phyloP scores from a whole-genome alignment of 257 asterid genomes.

The Leptodermis oblonga region DNA sequence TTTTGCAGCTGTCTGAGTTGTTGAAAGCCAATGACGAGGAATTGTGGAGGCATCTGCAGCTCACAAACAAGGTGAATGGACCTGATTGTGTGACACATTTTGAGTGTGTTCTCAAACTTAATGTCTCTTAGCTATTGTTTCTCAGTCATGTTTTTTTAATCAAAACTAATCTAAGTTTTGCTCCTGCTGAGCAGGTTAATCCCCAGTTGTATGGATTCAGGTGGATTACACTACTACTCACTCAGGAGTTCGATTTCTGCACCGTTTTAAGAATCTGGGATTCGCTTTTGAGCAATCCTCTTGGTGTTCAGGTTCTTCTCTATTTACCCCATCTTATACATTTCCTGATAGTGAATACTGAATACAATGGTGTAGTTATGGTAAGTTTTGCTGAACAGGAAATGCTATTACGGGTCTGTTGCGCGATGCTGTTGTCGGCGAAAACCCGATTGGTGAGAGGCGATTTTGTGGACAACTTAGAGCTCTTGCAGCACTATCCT shows the following conservation, averaged over 20 bases:
- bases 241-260: constrained; percentile 24
- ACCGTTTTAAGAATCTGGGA: constrained; percentile 26
- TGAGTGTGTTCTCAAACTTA: neutral
- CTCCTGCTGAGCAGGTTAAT: constrained; percentile 8
- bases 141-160: neutral
- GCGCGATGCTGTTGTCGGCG: constrained; percentile 27
- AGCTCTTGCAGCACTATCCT: constrained; percentile 24
- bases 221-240: constrained; percentile 27
- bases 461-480: constrained; percentile 19
- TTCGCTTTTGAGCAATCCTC: constrained; percentile 23
- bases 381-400: constrained; percentile 12
- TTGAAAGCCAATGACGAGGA: constrained; percentile 23
- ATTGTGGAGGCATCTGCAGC: constrained; percentile 29
- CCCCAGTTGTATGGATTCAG: constrained; percentile 27
- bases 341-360: neutral
- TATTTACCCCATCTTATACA: neutral
- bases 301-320: constrained; percentile 19
- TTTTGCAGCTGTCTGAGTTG: constrained; percentile 19
- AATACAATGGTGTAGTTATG: neutral
- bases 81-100: neutral
- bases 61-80: constrained; percentile 15
- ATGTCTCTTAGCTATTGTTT: neutral
- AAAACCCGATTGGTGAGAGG: constrained; percentile 17
- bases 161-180: neutral
- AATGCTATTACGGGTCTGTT: constrained; percentile 22